phyloP scores from a whole-genome alignment of 495 filamentous ascomycete genomes.

The Podospora conica region DNA sequence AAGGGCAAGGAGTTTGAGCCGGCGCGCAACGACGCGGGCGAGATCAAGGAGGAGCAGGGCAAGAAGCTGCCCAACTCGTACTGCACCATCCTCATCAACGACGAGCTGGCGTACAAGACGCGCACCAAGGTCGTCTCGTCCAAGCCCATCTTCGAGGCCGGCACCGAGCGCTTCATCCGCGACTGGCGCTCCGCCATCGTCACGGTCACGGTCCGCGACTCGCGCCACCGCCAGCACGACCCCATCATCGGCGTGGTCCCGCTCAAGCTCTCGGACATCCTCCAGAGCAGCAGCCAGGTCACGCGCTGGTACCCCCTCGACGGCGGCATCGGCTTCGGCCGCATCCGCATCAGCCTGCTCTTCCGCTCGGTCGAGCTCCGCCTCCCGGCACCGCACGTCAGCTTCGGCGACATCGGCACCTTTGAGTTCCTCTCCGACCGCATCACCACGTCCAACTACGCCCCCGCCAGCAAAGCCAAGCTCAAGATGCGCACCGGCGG shows the following conservation, averaged over 20 bases:
- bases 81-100: slow-evolving; percentile 85
- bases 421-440: slow-evolving; percentile 74
- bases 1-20: slow-evolving; percentile 84
- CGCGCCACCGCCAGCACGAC: slow-evolving; percentile 84
- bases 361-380: slow-evolving; percentile 81
- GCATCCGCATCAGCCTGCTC: slow-evolving; percentile 81
- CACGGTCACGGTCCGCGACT: slow-evolving; percentile 81
- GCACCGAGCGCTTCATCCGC: slow-evolving; percentile 88
- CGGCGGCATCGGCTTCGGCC: slow-evolving; percentile 68
- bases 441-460: slow-evolving; percentile 53
- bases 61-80: slow-evolving; percentile 78
- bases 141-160: slow-evolving; percentile 94
- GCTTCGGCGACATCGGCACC: slow-evolving; percentile 84
- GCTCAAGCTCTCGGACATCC: slow-evolving; percentile 75
- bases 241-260: slow-evolving; percentile 89
- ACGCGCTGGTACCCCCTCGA: slow-evolving; percentile 55
- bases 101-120: slow-evolving; percentile 88
- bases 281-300: slow-evolving; percentile 79
- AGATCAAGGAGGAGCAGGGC: slow-evolving; percentile 72
- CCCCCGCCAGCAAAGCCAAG: slow-evolving; percentile 61
- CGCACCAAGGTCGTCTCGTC: slow-evolving; percentile 85
- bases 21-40: slow-evolving; percentile 73
- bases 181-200: slow-evolving; percentile 87
- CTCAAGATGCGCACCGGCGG: slow-evolving; percentile 80
- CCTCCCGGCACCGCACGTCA: slow-evolving; percentile 72